Evolutionary conservation across 78 protist species (phyloP).

Genomic region (Dictyostelium brefeldianum): DNA sequence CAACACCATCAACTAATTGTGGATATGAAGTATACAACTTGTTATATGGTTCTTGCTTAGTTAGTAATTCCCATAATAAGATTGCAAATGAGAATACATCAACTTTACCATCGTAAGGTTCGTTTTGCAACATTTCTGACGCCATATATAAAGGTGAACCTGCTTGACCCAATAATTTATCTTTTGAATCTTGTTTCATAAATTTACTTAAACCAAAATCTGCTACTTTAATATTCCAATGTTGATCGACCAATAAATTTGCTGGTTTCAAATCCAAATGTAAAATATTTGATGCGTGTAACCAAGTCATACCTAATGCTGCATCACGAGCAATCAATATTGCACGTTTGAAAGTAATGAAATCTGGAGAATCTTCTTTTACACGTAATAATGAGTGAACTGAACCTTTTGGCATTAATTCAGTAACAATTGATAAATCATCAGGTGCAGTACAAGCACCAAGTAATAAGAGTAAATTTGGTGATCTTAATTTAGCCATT

Average conservation of each 20-base stretch:
- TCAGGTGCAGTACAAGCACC: slow-evolving; percentile 83
- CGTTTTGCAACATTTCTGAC: slow-evolving; percentile 72
- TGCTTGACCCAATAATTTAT: slow-evolving; percentile 62
- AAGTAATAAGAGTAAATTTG: slow-evolving; percentile 75
- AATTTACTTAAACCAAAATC: slow-evolving; percentile 74
- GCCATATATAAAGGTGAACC: slow-evolving; percentile 86
- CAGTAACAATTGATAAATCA: slow-evolving; percentile 74
- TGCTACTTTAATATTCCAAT: slow-evolving; percentile 82
- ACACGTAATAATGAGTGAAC: slow-evolving; percentile 62
- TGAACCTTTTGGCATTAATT: slow-evolving; percentile 83
- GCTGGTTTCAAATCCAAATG: slow-evolving; percentile 84
- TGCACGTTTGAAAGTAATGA: slow-evolving; percentile 56
- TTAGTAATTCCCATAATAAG: slow-evolving; percentile 72
- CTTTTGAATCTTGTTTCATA: slow-evolving; percentile 25
- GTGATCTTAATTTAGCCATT: slow-evolving; percentile 78
- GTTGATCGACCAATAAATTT: slow-evolving; percentile 72
- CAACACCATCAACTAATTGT: slow-evolving; percentile 79
- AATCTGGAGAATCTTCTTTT: slow-evolving; percentile 76
- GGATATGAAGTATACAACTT: slow-evolving; percentile 33
- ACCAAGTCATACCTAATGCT: slow-evolving; percentile 84
- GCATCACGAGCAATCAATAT: slow-evolving; percentile 82
- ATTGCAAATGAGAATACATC: slow-evolving; percentile 85
- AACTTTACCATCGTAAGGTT: slow-evolving; percentile 76
- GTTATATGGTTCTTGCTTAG: slow-evolving; percentile 83
- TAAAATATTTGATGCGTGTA: slow-evolving; percentile 66